Evolutionary conservation across 1,139 yeast genomes (phyloP), one percentile per base, ranked within the genome.

Genomic region (Geotrichum fermentans): DNA sequence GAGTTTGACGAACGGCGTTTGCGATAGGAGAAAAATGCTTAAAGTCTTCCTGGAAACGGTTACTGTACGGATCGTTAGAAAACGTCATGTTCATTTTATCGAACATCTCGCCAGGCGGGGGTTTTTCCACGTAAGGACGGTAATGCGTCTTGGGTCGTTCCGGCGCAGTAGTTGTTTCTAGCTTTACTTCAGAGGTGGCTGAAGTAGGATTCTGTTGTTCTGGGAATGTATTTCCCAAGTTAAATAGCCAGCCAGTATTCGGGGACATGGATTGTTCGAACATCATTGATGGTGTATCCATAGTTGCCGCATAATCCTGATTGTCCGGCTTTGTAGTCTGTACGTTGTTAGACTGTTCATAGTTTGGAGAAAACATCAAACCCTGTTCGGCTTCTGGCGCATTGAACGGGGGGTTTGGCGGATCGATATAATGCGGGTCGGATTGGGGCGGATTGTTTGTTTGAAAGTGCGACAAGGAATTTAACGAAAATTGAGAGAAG

Each of bases 241-340:
- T 36, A 24, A 43, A 43, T 16, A 43, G 28, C 46, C 46, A 43
- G 29, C 34, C 34, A 14, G 21, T 39, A 22, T 29, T 29, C 21
- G 46, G 46, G 3, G 46, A 43, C 18, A 43, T 35, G 3, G 40
- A 26, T 26, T 35, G 40, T 26, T 43, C 46, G 29, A 43, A 43
- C 14, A 35, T 29, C 11, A 43, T 20, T 8, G 28, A 36, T 20
- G 46, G 40, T 13, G 40, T 35, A 17, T 43, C 36, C 21, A 36
- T 36, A 4, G 36, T 11, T 11, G 36, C 41, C 3, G 34, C 16
- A 28, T 26, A 43, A 4, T 43, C 46, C 13, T 16, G 28, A 3
- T 17, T 8, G 29, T 28, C 36, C 20, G 35, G 22, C 13, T 43
- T 43, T 11, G 35, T 28, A 14, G 26, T 4, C 14, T 16, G 16